These are phyloP conservation scores for Cystobasidium onofrii DNA, from an alignment of 768 basidiomycete genomes.

Conservation along the genomic window DNA sequence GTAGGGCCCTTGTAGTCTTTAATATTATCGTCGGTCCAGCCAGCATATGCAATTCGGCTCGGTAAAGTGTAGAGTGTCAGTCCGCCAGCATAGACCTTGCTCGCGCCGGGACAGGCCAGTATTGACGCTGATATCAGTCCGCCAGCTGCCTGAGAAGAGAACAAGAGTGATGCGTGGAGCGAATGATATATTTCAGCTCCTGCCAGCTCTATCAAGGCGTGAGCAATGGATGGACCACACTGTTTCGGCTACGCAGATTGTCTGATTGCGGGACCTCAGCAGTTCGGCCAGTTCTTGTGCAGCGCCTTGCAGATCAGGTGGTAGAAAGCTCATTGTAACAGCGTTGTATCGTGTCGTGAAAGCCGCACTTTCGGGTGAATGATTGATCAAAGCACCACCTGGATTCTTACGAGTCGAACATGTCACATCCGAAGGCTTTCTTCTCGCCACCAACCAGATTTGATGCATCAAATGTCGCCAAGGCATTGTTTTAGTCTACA, in stretches of 20 bases:
- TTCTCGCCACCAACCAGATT: background rate
- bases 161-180: background rate
- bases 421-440: background rate
- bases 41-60: constrained; percentile 25
- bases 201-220: background rate
- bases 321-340: background rate
- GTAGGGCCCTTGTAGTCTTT: constrained; percentile 31
- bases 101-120: constrained; percentile 28
- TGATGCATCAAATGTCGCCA: background rate
- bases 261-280: background rate
- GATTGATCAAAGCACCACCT: too few relatives aligned
- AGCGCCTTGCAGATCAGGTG: background rate
- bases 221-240: background rate
- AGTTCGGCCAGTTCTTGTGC: constrained; percentile 11
- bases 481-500: background rate
- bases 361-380: too few relatives aligned
- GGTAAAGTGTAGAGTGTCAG: constrained; percentile 26
- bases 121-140: constrained; percentile 28
- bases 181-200: background rate
- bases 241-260: constrained; percentile 30
- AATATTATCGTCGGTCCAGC: constrained; percentile 27
- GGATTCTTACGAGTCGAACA: too few relatives aligned
- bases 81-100: constrained; percentile 28
- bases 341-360: too few relatives aligned
- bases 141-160: constrained; percentile 19